Evolutionary conservation across 169 alveolate genomes (phyloP).

Genomic region (Theileria sp.): DNA sequence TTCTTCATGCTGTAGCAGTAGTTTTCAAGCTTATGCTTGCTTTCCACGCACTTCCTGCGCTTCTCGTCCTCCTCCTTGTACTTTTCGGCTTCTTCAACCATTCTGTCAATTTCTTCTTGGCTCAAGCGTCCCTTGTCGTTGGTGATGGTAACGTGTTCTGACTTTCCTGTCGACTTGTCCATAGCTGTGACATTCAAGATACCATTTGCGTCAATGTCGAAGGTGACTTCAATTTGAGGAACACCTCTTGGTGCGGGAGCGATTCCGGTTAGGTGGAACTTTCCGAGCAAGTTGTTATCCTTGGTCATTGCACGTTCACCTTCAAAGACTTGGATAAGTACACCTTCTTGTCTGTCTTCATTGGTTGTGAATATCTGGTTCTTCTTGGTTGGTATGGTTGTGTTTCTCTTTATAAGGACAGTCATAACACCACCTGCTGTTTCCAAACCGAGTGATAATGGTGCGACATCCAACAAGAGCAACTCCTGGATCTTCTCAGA

Average conservation of each 20-base stretch:
- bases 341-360: conserved; percentile 96
- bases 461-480: conserved; percentile 90
- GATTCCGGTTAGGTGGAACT: conserved; percentile 94
- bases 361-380: conserved; percentile 92
- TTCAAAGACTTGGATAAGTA: conserved; percentile 92
- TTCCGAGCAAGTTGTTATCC: conserved; percentile 95
- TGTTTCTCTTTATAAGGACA: conserved; percentile 87
- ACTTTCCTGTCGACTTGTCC: conserved; percentile 93
- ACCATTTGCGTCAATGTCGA: conserved; percentile 96
- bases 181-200: conserved; percentile 93
- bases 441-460: conserved; percentile 91
- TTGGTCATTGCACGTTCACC: conserved; percentile 96
- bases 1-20: conserved; percentile 91
- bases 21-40: conserved; percentile 91
- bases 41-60: conserved; percentile 86
- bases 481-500: conserved; percentile 88
- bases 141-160: conserved; percentile 92
- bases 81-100: conserved; percentile 96
- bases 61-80: conserved; percentile 92
- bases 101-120: conserved; percentile 91
- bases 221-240: conserved; percentile 96
- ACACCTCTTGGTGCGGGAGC: conserved; percentile 99
- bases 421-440: conserved; percentile 96
- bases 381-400: conserved; percentile 93
- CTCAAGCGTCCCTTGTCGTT: conserved; percentile 95